These are phyloP conservation scores for Handroanthus guayacan DNA, from an alignment of 257 asterid genomes.

Conservation along the genomic window DNA sequence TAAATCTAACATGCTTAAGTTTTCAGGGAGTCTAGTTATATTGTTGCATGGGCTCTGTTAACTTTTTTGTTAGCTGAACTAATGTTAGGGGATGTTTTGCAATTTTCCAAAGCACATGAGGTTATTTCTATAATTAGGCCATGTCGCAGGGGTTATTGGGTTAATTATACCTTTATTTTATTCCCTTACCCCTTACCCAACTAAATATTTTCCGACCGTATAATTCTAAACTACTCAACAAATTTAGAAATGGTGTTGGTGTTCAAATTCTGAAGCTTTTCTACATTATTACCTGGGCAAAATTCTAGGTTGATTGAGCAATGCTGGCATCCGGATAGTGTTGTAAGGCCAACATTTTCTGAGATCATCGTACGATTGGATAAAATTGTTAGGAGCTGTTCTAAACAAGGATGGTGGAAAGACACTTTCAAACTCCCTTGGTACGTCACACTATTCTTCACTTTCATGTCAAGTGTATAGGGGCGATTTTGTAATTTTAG, in stretches of 20 bases:
- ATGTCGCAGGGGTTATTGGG: background rate
- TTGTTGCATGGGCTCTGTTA: too few species aligned
- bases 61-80: too few species aligned
- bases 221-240: background rate
- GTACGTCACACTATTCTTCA: slow-evolving; percentile 44
- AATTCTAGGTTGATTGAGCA: slow-evolving; percentile 84
- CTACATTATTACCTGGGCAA: slow-evolving; percentile 19
- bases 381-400: slow-evolving; percentile 66
- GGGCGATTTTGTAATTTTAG: too few species aligned
- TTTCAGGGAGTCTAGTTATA: too few species aligned
- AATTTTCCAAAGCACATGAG: too few species aligned
- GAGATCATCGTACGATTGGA: slow-evolving; percentile 78
- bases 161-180: background rate
- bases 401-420: slow-evolving; percentile 98
- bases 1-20: too few species aligned
- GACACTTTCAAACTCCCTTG: slow-evolving; percentile 97
- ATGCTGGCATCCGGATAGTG: slow-evolving; percentile 80
- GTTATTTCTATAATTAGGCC: too few species aligned
- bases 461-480: background rate
- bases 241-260: background rate
- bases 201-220: background rate
- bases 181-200: background rate
- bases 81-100: too few species aligned
- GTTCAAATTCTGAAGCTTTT: background rate
- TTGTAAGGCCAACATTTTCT: slow-evolving; percentile 68